Base-by-base conservation (phyloP, 306 rosid genomes). In the Vigna nakashimae region DNA sequence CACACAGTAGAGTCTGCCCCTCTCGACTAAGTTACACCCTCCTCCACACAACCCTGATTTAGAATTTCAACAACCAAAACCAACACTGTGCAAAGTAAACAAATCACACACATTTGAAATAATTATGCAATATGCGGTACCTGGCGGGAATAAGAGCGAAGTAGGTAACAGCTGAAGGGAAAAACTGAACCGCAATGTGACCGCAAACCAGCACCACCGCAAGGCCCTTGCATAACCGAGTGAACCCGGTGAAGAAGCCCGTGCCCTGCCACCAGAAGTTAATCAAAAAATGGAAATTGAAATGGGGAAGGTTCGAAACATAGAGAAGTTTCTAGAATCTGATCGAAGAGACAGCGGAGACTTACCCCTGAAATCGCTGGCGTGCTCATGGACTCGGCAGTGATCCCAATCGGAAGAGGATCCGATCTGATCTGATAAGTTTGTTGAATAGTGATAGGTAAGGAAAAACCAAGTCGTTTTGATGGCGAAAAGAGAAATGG, bases 71-170 rank as follows among this genome's bases (percentile, higher is more conserved):
- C 40, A 24, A 15, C 43, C 3, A 62, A 8, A 28, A 28, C 50
- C 15, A 45, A 45, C 14, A 60, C 6, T 20, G 43, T 20, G 53
- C 14, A 2, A 43, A 43, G 14, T 43, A 43, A 43, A 43, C 13
- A 43, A 45, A 42, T 42, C 13, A 9, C 10, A 42, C 15, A 3
- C 50, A 45, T 45, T 45, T 45, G 11, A 43, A 43, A 10, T 10
- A 45, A 12, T 45, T 1, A 45, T 3, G 38, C 64, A 58, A 28
- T 2, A 58, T 28, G 40, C 40, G 24, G 53, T 49, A 75, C 98
- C 93, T 89, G 81, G 98, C 93, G 75, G 98, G 98, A 82, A 93
- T 91, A 69, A 93, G 98, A 53, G 98, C 95, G 6, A 93, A 88
- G 63, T 93, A 93, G 65, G 52, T 5, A 76, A 91, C 64, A 71